Conservation (phyloP, 2,329 filamentous ascomycete genomes). For the Stylonectria norvegica region DNA sequence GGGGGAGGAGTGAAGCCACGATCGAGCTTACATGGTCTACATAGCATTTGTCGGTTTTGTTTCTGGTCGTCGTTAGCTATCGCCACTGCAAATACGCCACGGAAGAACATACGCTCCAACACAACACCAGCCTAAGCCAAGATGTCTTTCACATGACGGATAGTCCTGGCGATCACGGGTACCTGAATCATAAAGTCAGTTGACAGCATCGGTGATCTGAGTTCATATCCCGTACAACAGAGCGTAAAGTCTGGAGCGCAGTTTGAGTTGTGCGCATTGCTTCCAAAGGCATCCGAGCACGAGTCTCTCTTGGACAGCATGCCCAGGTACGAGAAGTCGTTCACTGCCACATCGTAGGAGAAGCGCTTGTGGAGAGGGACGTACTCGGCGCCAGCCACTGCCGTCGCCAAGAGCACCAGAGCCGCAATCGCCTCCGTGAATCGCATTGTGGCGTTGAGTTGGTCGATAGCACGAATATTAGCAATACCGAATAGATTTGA, state of each 20-base stretch:
- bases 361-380: conserved; percentile 11
- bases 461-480: too few species aligned
- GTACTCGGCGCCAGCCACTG: conserved; percentile 4
- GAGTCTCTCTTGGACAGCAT: conserved; percentile 15
- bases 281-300: conserved; percentile 16
- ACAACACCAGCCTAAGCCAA: conserved; percentile 18
- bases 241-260: conserved; percentile 13
- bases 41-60: conserved; percentile 12
- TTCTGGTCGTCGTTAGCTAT: conserved; percentile 5
- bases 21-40: conserved; percentile 12
- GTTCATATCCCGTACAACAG: conserved; percentile 11
- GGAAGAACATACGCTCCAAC: conserved; percentile 10
- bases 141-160: conserved; percentile 13
- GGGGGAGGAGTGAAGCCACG: too few species aligned
- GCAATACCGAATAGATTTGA: too few species aligned
- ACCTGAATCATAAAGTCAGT: conserved; percentile 5
- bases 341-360: conserved; percentile 6
- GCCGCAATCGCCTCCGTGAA: background rate
- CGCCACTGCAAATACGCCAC: too few species aligned
- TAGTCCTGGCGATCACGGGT: conserved; percentile 7
- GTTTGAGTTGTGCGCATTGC: conserved; percentile 10
- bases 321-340: conserved; percentile 12
- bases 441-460: too few species aligned
- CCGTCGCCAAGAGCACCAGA: conserved; percentile 3
- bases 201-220: too few species aligned